Percentiles rank a stretch among this genome's conserved stretches.
Conservation (phyloP, 345 rosid genomes). For the Euclidium syriacum region DNA sequence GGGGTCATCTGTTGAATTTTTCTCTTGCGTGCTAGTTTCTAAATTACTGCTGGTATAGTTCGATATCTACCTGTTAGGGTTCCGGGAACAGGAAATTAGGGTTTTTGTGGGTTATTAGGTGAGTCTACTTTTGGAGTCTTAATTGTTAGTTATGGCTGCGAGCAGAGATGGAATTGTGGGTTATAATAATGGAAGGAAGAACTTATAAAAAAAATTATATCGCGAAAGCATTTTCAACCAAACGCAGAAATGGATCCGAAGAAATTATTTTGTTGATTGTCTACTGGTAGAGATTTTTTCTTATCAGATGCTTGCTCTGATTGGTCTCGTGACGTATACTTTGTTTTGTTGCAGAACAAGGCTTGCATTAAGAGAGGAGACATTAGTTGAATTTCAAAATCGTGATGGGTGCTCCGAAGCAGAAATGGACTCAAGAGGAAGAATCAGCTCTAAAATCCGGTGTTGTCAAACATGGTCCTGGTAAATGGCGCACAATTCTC, state of each 20-base stretch:
- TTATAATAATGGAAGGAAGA: neutral
- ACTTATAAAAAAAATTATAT: no score
- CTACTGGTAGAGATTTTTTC: no score
- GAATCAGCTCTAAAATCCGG: constrained; percentile 95
- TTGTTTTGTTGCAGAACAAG: constrained; percentile 16
- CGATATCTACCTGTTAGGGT: constrained; percentile 14
- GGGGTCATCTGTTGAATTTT: neutral
- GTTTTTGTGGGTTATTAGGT: neutral
- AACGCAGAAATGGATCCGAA: neutral
- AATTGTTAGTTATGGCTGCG: neutral
- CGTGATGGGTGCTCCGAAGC: constrained; percentile 96
- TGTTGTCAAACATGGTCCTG: constrained; percentile 93
- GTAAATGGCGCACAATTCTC: constrained; percentile 97
- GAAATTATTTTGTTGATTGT: neutral
- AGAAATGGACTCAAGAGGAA: constrained; percentile 98
- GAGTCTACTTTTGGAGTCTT: neutral
- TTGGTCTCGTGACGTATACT: neutral
- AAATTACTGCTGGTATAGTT: neutral
- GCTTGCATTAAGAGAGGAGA: neutral
- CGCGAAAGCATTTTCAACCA: neutral
- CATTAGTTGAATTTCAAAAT: neutral
- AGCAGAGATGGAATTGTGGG: neutral
- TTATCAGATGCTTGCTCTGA: neutral
- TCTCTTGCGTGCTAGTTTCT: neutral
- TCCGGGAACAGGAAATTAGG: constrained; percentile 20